Base-by-base conservation (phyloP, 1,284 basidiomycete species). In the Agaricales sp. region DNA sequence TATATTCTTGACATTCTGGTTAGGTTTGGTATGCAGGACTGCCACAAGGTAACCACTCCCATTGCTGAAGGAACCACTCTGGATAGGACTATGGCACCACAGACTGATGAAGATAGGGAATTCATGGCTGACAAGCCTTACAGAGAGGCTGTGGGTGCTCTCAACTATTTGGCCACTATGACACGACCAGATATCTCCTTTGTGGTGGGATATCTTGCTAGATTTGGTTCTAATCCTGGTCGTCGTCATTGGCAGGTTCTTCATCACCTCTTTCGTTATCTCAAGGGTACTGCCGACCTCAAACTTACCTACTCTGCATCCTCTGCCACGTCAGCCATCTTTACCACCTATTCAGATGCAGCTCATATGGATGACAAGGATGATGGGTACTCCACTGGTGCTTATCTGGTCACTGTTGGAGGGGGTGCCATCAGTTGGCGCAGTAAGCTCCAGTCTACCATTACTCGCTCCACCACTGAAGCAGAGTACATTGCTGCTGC, bases 151-250 rank as follows among this genome's bases (percentile, higher is more conserved):
- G 53, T 67, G 30, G 67, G 67, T 14, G 57, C 60, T 4, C 54
- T 71, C 1, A 52, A 58, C 22, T 71, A n/a, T n/a, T n/a, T n/a
- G n/a, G n/a, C n/a, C n/a, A n/a, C n/a, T n/a, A n/a, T n/a, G n/a
- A n/a, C n/a, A 69, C 50, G 61, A 13, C 67, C 66, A 8, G 67
- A 71, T 55, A 63, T 71, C 43, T 51, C 65, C 3, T 67, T 61
- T 56, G 53, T 64, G 19, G 63, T 68, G 13, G 51, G 52, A 21
- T 44, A 53, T 8, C 55, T 69, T 18, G 59, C 55, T 1, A 54
- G 58, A 4, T 70, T 67, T 55, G 59, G 49, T 41, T 49, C 51
- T 3, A 62, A 65, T 50, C 64, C 65, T 46, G 59, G 60, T 4
- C 49, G 35, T 4, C 46, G 47, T 3, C 67, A 71, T 48, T 68